A percentile compares a stretch with the other conserved stretches of the same genome.
Evolutionary conservation across 345 rosid genomes (phyloP).

Genomic region (Erucastrum elatum): DNA sequence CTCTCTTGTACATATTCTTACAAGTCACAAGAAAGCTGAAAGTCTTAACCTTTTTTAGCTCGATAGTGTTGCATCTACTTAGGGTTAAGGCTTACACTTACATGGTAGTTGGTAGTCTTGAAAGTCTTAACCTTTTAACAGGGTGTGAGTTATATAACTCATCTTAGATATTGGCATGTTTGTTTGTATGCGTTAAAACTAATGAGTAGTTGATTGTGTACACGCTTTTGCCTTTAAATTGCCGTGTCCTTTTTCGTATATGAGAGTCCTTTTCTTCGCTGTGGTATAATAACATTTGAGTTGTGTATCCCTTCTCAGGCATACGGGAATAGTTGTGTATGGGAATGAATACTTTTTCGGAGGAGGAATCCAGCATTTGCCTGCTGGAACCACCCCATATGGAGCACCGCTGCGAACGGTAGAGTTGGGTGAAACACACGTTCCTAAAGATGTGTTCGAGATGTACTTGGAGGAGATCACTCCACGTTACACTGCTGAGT

Average conservation of each 20-base stretch:
- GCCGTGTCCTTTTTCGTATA: neutral
- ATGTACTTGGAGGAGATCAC: conserved; percentile 78
- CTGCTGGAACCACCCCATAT: conserved; percentile 72
- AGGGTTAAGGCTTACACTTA: neutral
- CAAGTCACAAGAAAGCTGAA: neutral
- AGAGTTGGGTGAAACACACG: conserved; percentile 78
- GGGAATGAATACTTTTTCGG: conserved; percentile 87
- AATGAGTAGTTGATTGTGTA: neutral
- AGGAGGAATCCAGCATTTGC: conserved; percentile 76
- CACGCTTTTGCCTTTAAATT: neutral
- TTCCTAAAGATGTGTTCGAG: conserved; percentile 90
- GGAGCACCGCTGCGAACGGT: conserved; percentile 69
- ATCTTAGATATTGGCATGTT: neutral
- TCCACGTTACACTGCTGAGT: conserved; percentile 83
- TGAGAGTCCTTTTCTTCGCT: neutral
- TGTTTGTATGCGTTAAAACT: neutral
- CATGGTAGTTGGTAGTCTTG: too few relatives aligned
- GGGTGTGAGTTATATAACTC: neutral
- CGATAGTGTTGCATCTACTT: neutral
- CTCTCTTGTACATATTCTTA: neutral
- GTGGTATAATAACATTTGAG: conserved; percentile 9
- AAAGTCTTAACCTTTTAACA: too few relatives aligned
- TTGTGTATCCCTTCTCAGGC: conserved; percentile 51
- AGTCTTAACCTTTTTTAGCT: neutral
- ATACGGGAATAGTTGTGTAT: conserved; percentile 84